Evolutionary conservation across 768 basidiomycete genomes (phyloP), one percentile per base, ranked within the genome.

Genomic region (Phlegmacium glaucopus): DNA sequence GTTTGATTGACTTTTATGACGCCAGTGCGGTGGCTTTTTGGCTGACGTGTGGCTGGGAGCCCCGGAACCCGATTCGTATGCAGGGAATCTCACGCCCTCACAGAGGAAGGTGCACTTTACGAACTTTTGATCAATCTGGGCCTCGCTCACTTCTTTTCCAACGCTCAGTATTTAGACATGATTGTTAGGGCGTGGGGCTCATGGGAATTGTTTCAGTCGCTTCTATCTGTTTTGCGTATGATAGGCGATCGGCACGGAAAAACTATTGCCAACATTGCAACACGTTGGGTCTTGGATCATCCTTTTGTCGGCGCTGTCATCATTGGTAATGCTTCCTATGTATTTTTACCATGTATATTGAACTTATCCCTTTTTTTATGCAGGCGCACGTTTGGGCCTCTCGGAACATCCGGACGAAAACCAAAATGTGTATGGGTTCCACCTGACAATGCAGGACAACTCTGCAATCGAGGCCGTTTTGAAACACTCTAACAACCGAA

Each of bases 281-380:
- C 81, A 2, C 81, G 89, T 12, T 91, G 89, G 89, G 85, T 90
- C 0, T 72, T 92, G 16, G 87, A 92, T 67, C 86, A 90, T 44
- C 58, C 67, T 1, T 85, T 77, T 53, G 88, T 91, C 13, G 89
- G 86, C 9, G 87, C 88, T 30, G 87, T 90, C 28, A 77, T 91
- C 54, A 78, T 92, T 56, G 90, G 89, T 84, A 52, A 22, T 22
- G 5, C 2, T 22, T 2, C 5, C 22, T 22, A 22, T 16, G 70
- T 16, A 32, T 18, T 36, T 27, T n/a, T 17, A 15, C 41, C 15
- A 17, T 39, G 2, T 36, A 18, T 16, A 16, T 22, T 4, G 45
- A 26, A 15, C 54, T 16, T 47, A 18, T 4, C 38, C 26, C 13
- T 41, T 45, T 18, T 39, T 36, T 42, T 29, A 41, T 35, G 37